Evolutionary conservation across 2,329 filamentous ascomycete species (phyloP).

Genomic region (Penicillium sp.): DNA sequence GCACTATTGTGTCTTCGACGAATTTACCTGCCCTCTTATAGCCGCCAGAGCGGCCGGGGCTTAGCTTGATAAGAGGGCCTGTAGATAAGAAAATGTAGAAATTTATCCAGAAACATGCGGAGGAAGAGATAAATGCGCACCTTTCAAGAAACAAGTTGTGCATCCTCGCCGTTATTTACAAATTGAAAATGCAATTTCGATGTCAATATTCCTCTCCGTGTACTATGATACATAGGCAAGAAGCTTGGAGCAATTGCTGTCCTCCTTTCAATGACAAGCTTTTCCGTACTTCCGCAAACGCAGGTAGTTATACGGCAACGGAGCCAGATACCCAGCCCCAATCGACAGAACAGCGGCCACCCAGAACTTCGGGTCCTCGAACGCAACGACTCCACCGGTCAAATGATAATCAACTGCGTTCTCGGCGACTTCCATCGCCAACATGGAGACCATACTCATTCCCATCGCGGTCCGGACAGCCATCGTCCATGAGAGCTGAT

Average conservation of each 20-base stretch:
- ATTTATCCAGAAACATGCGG: too few species aligned
- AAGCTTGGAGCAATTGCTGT: neutral
- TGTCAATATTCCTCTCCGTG: neutral
- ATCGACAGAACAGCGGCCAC: slow-evolving; percentile 47
- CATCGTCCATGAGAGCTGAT: slow-evolving; percentile 51
- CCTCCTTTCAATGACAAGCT: slow-evolving; percentile 23
- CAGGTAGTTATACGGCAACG: slow-evolving; percentile 59
- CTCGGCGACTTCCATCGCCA: slow-evolving; percentile 61
- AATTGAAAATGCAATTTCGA: too few species aligned
- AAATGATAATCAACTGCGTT: slow-evolving; percentile 61
- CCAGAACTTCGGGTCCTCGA: slow-evolving; percentile 58
- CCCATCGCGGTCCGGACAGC: slow-evolving; percentile 59
- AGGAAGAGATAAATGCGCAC: too few species aligned
- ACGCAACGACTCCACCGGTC: slow-evolving; percentile 55
- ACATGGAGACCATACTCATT: slow-evolving; percentile 64
- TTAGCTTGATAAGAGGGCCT: too few species aligned
- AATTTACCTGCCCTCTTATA: too few species aligned
- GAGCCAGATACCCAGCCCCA: slow-evolving; percentile 45
- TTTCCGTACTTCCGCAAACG: slow-evolving; percentile 55
- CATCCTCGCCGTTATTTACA: too few species aligned
- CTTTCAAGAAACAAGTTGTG: too few species aligned
- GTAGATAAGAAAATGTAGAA: too few species aligned
- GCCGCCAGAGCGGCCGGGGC: too few species aligned
- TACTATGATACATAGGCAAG: neutral
- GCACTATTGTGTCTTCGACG: too few species aligned